A percentile compares a stretch with the other conserved stretches of the same genome.
These are phyloP conservation scores for Annulohypoxylon maeteangense DNA, from an alignment of 495 filamentous ascomycete species.

Conservation along the genomic window DNA sequence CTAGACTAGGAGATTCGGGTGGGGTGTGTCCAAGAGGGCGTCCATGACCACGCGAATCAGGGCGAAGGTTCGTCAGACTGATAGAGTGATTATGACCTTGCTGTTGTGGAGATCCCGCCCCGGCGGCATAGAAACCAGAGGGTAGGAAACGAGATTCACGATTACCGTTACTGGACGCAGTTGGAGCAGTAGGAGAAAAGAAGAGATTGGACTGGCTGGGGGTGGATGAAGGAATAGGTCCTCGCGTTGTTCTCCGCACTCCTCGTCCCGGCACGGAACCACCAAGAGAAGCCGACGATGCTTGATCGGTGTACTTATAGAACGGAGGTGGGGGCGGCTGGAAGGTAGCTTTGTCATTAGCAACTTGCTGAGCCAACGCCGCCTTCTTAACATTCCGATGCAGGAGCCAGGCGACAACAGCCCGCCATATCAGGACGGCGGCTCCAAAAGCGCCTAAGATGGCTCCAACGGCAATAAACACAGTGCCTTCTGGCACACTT, in stretches of 20 bases:
- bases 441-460: conserved; percentile 83
- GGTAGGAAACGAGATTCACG: conserved; percentile 80
- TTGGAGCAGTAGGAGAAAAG: conserved; percentile 88
- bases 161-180: conserved; percentile 59
- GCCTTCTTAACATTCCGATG: conserved; percentile 89
- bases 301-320: conserved; percentile 67
- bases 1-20: conserved; percentile 68
- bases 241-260: conserved; percentile 52
- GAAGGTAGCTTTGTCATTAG: conserved; percentile 71
- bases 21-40: conserved; percentile 59
- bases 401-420: conserved; percentile 87
- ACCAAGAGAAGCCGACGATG: conserved; percentile 69
- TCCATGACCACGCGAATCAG: conserved; percentile 61
- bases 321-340: conserved; percentile 62
- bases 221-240: conserved; percentile 56
- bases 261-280: conserved; percentile 56
- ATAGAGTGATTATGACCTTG: conserved; percentile 61
- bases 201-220: conserved; percentile 75
- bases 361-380: conserved; percentile 72
- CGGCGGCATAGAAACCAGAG: conserved; percentile 88
- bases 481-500: conserved; percentile 89
- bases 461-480: conserved; percentile 95
- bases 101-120: conserved; percentile 60
- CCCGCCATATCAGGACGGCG: conserved; percentile 86
- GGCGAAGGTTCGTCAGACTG: conserved; percentile 66